Conservation (phyloP, 1,284 basidiomycete genomes). For the Chalciporus piperatoides region DNA sequence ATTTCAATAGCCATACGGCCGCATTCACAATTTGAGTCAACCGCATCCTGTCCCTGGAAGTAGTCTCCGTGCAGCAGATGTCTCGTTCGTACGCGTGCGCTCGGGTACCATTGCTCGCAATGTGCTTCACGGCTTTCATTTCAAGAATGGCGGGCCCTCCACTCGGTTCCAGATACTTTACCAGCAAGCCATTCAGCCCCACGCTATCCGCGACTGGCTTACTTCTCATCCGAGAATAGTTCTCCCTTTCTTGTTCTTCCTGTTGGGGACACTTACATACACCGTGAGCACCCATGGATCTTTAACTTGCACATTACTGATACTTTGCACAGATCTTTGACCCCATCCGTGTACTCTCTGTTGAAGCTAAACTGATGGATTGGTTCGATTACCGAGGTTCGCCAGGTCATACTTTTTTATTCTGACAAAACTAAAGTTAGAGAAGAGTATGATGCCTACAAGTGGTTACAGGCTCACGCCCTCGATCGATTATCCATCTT, state of each 20-base stretch:
- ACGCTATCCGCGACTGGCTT: constrained; percentile 81
- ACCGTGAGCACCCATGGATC: constrained; percentile 49
- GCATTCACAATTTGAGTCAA: constrained; percentile 64
- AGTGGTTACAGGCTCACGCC: constrained; percentile 63
- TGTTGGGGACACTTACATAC: constrained; percentile 86
- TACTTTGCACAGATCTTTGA: constrained; percentile 74
- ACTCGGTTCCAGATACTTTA: constrained; percentile 71
- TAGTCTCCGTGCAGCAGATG: constrained; percentile 59
- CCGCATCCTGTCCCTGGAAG: constrained; percentile 66
- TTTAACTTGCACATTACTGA: background rate
- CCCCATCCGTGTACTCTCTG: constrained; percentile 82
- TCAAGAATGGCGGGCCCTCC: constrained; percentile 31
- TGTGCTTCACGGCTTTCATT: constrained; percentile 70
- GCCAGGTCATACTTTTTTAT: constrained; percentile 11
- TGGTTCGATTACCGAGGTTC: constrained; percentile 76
- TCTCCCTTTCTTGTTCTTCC: constrained; percentile 81
- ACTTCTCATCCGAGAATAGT: constrained; percentile 83
- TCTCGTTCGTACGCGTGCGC: constrained; percentile 61
- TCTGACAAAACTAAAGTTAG: constrained; percentile 6
- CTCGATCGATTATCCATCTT: constrained; percentile 45
- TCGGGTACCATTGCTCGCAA: constrained; percentile 84
- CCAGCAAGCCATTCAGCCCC: constrained; percentile 71
- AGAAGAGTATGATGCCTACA: constrained; percentile 60
- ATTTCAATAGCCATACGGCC: constrained; percentile 71
- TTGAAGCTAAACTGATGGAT: constrained; percentile 78